Percentiles rank a stretch among this genome's conserved stretches.
Conservation (phyloP, 768 basidiomycete species). For the Boletus rubescentipes region DNA sequence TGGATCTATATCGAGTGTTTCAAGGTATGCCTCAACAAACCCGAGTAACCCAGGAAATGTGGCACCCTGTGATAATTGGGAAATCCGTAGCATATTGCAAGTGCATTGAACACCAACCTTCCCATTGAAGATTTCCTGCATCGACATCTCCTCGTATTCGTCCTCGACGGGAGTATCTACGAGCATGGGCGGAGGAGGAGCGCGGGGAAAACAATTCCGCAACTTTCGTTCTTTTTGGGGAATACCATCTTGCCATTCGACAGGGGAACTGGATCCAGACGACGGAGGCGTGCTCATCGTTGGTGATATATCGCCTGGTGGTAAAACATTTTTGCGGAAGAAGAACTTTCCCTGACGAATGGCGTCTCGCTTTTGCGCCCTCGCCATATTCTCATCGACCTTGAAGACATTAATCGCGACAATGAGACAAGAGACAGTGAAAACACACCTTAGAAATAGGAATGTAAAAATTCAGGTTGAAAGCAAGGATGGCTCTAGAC, state of each 20-base stretch:
- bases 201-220: conserved; percentile 68
- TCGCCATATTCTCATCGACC: conserved; percentile 97
- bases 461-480: conserved; percentile 92
- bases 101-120: conserved; percentile 48
- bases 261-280: conserved; percentile 39
- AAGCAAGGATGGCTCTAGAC: conserved; percentile 88
- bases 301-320: conserved; percentile 42
- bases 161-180: conserved; percentile 61
- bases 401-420: conserved; percentile 30
- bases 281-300: conserved; percentile 45
- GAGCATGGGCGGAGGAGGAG: conserved; percentile 46
- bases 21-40: conserved; percentile 80
- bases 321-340: conserved; percentile 86
- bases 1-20: conserved; percentile 75
- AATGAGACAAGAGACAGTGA: background rate
- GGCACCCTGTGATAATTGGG: conserved; percentile 43
- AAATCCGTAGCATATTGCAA: background rate
- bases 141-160: conserved; percentile 90
- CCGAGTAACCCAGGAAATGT: conserved; percentile 79
- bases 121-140: conserved; percentile 94
- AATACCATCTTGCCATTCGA: conserved; percentile 33
- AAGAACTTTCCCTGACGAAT: conserved; percentile 72
- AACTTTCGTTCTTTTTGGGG: conserved; percentile 61
- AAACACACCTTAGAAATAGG: conserved; percentile 87
- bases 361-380: conserved; percentile 85